Evolutionary conservation across 371 early-diverging fungal species (phyloP), one percentile per base, ranked within the genome.

Genomic region (Coemansia sp.): DNA sequence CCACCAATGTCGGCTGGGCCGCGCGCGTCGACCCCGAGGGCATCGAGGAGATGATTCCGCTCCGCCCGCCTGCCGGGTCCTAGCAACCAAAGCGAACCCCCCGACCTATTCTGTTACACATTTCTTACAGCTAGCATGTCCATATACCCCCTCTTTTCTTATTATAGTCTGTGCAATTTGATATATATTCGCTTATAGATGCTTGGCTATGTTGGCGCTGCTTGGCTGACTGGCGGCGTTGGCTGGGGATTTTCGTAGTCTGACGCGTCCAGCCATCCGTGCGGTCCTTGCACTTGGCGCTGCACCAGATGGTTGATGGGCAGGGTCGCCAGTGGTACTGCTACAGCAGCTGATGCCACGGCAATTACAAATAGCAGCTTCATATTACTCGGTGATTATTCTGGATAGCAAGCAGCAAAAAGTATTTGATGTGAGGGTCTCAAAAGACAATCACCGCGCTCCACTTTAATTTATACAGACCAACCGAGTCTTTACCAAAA

Each of bases 1-100:
- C 72, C 2, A 50, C 78, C 13, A 78, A 69, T 20, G 65, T 78
- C 14, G 58, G 61, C 54, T 78, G 78, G 78, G 58, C 69, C 20
- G 59, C 67, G 2, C 66, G 67, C n/a, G 72, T 78, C 13, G 78
- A 79, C 51, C 77, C 78, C 0, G 70, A 77, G 43, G 78, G 73
- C 8, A 73, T 73, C 39, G 73, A 73, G 59, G 73, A 73, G 42
- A 64, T 73, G 57, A 41, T 67, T 13, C 67, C 66, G 31, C 52
- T 67, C 1, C 62, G 26, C 31, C 51, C 26, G 26, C 26, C 26
- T 26, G 26, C 26, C 26, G 26, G 26, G 26, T 1, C 26, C 26
- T 26, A 26, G 26, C 26, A 26, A 26, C 26, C 26, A 26, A 26
- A 26, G 26, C 26, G 26, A 26, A 26, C 26, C 26, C 26, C 26